These are phyloP conservation scores for Coemansia sp. DNA, from an alignment of 192 early-diverging fungal genomes.

Conservation along the genomic window DNA sequence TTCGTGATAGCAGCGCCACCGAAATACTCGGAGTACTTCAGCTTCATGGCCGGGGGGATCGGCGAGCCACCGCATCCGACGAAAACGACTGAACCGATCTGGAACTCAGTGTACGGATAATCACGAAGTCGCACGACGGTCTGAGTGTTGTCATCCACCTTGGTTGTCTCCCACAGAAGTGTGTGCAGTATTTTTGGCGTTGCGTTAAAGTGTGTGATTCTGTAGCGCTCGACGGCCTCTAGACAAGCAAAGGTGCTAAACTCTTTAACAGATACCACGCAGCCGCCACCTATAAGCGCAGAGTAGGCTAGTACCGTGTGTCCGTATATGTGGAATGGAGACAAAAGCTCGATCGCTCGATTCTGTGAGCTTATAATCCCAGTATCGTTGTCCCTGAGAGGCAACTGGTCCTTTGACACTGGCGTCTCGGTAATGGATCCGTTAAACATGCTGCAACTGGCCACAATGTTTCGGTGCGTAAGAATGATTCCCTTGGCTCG, in stretches of 20 bases:
- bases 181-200: slow-evolving; percentile 21
- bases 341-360: slow-evolving; percentile 18
- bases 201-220: slow-evolving; percentile 10
- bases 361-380: not conserved
- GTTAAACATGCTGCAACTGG: slow-evolving; percentile 10
- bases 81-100: slow-evolving; percentile 20
- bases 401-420: no score
- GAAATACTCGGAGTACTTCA: slow-evolving; percentile 24
- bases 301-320: slow-evolving; percentile 39
- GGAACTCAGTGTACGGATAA: not conserved
- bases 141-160: not conserved
- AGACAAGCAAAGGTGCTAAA: slow-evolving; percentile 17
- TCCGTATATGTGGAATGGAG: slow-evolving; percentile 34
- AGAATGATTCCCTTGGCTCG: slow-evolving; percentile 38
- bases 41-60: slow-evolving; percentile 9
- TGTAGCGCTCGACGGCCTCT: slow-evolving; percentile 24
- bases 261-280: slow-evolving; percentile 20
- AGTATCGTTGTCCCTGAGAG: not conserved
- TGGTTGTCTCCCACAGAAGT: slow-evolving; percentile 10
- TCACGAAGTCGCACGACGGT: not conserved
- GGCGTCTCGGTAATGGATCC: slow-evolving; percentile 13
- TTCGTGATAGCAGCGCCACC: slow-evolving; percentile 6
- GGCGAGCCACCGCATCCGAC: slow-evolving; percentile 41
- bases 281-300: slow-evolving; percentile 21
- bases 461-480: slow-evolving; percentile 39